phyloP scores from a whole-genome alignment of 306 rosid species.

The Vigna mungo region DNA sequence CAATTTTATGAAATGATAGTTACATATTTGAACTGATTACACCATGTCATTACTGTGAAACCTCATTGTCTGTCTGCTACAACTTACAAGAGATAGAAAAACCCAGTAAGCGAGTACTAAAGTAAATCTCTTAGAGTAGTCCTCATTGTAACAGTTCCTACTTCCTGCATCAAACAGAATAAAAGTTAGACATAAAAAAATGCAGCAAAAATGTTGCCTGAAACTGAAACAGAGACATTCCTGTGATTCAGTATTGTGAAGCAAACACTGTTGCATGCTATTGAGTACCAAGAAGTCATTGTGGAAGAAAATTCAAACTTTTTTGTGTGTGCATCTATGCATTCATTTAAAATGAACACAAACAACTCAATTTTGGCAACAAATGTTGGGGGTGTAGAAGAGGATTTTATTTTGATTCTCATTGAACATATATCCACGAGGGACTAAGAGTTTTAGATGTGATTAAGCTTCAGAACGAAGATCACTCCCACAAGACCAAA shows the following conservation, averaged over 20 bases:
- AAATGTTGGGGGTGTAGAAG: background rate
- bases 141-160: constrained; percentile 44
- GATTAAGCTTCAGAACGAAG: too few species aligned
- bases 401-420: background rate
- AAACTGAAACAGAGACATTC: constrained; percentile 39
- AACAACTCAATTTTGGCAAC: background rate
- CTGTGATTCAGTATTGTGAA: constrained; percentile 14
- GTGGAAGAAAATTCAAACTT: constrained; percentile 1
- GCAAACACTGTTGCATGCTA: constrained; percentile 29
- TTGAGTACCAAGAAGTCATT: constrained; percentile 24
- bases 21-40: constrained; percentile 19
- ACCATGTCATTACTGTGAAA: constrained; percentile 24
- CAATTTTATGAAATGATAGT: background rate
- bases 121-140: constrained; percentile 73
- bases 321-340: constrained; percentile 2
- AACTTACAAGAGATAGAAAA: constrained; percentile 25
- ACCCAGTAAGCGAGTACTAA: constrained; percentile 33
- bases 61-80: constrained; percentile 38
- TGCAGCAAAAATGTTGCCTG: constrained; percentile 11
- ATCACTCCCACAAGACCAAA: background rate
- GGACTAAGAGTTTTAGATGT: background rate
- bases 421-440: background rate
- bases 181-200: constrained; percentile 14
- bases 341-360: background rate
- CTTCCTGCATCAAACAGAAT: constrained; percentile 56